phyloP scores from a whole-genome alignment of 2,329 filamentous ascomycete species.

The Paracorniculantispora psalliotae region DNA sequence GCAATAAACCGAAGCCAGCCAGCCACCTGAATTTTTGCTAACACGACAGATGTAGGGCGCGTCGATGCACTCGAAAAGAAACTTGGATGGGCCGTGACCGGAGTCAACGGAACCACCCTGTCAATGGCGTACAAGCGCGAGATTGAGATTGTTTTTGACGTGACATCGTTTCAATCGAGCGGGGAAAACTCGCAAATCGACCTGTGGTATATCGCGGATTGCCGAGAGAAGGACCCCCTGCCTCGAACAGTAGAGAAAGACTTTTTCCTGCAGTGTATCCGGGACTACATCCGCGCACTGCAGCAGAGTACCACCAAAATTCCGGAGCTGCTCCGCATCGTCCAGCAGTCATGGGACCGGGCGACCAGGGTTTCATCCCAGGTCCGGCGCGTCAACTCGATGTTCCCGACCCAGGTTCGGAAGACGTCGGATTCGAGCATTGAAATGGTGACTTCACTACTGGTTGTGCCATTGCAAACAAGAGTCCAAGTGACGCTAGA shows the following conservation, averaged over 20 bases:
- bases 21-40: constrained; percentile 24
- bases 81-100: constrained; percentile 67
- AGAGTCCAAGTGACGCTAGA: constrained; percentile 61
- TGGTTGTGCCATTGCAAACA: constrained; percentile 61
- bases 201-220: constrained; percentile 63
- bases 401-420: constrained; percentile 58
- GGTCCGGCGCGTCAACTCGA: constrained; percentile 56
- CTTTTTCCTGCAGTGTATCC: constrained; percentile 70
- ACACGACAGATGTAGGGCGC: constrained; percentile 47
- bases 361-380: constrained; percentile 56
- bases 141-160: constrained; percentile 69
- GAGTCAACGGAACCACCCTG: constrained; percentile 52
- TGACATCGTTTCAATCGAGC: constrained; percentile 50
- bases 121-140: constrained; percentile 70
- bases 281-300: constrained; percentile 60
- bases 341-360: constrained; percentile 62
- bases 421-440: constrained; percentile 63
- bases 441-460: constrained; percentile 54
- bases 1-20: constrained; percentile 5
- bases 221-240: constrained; percentile 46
- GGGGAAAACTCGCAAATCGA: constrained; percentile 55
- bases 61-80: constrained; percentile 61
- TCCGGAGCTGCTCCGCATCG: constrained; percentile 51
- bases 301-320: constrained; percentile 53
- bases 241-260: constrained; percentile 62